phyloP scores from a whole-genome alignment of 2,329 filamentous ascomycete species.

The Cordyceps militaris region DNA sequence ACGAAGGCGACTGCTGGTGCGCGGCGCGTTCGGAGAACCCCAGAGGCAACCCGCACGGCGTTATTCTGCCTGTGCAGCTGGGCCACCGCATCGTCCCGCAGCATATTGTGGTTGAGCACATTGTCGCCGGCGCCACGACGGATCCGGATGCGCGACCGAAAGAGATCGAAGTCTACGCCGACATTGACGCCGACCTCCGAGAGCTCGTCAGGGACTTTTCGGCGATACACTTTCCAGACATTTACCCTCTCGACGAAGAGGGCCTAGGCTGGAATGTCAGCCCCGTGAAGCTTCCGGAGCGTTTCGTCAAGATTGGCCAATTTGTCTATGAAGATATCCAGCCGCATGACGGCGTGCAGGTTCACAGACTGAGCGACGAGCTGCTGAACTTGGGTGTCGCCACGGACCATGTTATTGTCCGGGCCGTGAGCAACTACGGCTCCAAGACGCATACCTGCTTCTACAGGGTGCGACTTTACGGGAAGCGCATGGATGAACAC shows the following conservation, averaged over 20 bases:
- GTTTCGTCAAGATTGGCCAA: slow-evolving; percentile 50
- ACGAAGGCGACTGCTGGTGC: slow-evolving; percentile 86
- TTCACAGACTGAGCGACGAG: slow-evolving; percentile 46
- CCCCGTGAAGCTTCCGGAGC: slow-evolving; percentile 22
- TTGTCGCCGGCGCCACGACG: slow-evolving; percentile 53
- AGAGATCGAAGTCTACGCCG: slow-evolving; percentile 64
- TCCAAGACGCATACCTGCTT: slow-evolving; percentile 55
- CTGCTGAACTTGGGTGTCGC: slow-evolving; percentile 39
- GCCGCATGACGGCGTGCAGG: slow-evolving; percentile 39
- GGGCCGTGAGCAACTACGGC: slow-evolving; percentile 53
- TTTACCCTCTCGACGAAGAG: slow-evolving; percentile 12
- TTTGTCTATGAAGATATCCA: slow-evolving; percentile 46
- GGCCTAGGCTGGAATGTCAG: slow-evolving; percentile 24
- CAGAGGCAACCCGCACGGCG: slow-evolving; percentile 42
- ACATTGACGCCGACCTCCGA: slow-evolving; percentile 39
- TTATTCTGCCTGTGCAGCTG: slow-evolving; percentile 58
- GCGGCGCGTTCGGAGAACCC: slow-evolving; percentile 40
- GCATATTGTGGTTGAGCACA: slow-evolving; percentile 67
- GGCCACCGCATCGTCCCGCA: slow-evolving; percentile 54
- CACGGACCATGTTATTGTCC: slow-evolving; percentile 47
- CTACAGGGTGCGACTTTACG: slow-evolving; percentile 54
- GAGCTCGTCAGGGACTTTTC: slow-evolving; percentile 38
- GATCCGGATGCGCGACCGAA: slow-evolving; percentile 56
- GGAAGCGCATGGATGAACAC: slow-evolving; percentile 27
- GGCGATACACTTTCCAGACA: slow-evolving; percentile 32